Evolutionary conservation across 2,329 filamentous ascomycete species (phyloP), one percentile per base, ranked within the genome.

Genomic region (Hypomyces perniciosus): DNA sequence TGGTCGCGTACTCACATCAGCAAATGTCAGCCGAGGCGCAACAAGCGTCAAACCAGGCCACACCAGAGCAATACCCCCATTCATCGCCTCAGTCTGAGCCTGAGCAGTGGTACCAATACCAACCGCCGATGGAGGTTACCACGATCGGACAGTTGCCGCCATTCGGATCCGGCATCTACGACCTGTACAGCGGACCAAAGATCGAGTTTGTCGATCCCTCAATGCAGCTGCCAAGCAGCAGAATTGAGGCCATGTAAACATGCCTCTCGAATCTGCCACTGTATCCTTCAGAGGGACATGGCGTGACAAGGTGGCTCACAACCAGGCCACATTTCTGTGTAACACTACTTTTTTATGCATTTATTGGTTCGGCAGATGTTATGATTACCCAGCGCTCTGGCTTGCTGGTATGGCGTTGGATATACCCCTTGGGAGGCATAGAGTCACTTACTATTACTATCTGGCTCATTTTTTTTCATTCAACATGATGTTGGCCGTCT

Each of bases 181-280:
- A 79, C 56, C 65, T 76, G 2, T 84, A 79, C 72, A 66, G 61
- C 10, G 64, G 60, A 3, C 70, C 72, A 39, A 83, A 84, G 68
- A 66, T 79, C 27, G 80, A 83, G 57, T 81, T 74, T 51, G 78
- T 79, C 38, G 79, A 83, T 54, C 72, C 76, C 20, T 71, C 74
- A 8, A 74, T 83, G 68, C 79, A 81, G 64, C 72, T 84, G 65
- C 81, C 80, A 8, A 82, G 78, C 60, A 76, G 72, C 39, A 71
- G 80, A 46, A 75, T 84, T 55, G 78, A 80, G 57, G 76, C 68
- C 53, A 70, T 84, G 68, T 83, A 67, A 72, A 52, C 26, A 28
- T 12, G 20, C 20, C 20, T 20, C 20, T 20, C 20, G 20, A 3
- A 20, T 20, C 20, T 20, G 20, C 20, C 20, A 20, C 20, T 2